phyloP scores from a whole-genome alignment of 2,329 filamentous ascomycete species.

The Diaporthe destruens region DNA sequence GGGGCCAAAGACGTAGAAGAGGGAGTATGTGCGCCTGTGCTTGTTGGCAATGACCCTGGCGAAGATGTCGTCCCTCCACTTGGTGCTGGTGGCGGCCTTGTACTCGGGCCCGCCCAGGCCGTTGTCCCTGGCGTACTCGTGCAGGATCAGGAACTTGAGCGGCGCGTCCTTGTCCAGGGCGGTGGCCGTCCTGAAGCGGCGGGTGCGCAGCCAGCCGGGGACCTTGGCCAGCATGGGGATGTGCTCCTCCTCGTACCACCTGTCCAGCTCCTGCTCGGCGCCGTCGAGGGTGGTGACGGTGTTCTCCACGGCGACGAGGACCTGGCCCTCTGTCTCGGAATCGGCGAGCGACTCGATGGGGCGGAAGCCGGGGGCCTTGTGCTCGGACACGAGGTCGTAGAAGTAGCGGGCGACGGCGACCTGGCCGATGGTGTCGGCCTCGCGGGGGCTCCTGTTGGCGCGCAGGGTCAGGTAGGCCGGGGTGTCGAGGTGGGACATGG shows the following conservation, averaged over 20 bases:
- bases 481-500: slow-evolving; percentile 77
- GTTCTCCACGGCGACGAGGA: slow-evolving; percentile 73
- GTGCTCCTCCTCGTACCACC: slow-evolving; percentile 84
- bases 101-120: slow-evolving; percentile 75
- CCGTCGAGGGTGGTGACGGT: slow-evolving; percentile 63
- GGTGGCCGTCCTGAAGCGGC: slow-evolving; percentile 74
- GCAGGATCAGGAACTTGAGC: slow-evolving; percentile 73
- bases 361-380: slow-evolving; percentile 67
- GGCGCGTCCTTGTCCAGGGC: slow-evolving; percentile 68
- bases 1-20: slow-evolving; percentile 85
- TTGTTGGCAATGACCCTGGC: slow-evolving; percentile 69
- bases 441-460: slow-evolving; percentile 65
- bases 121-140: slow-evolving; percentile 78
- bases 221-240: slow-evolving; percentile 77
- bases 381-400: slow-evolving; percentile 74
- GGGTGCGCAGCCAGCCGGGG: slow-evolving; percentile 82
- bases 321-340: slow-evolving; percentile 68
- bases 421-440: slow-evolving; percentile 66
- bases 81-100: slow-evolving; percentile 72
- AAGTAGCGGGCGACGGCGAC: slow-evolving; percentile 77
- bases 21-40: slow-evolving; percentile 72
- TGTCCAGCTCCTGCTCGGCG: slow-evolving; percentile 67
- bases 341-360: slow-evolving; percentile 71
- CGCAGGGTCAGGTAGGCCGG: slow-evolving; percentile 77
- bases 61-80: slow-evolving; percentile 71